Evolutionary conservation across 2,329 filamentous ascomycete species (phyloP).

Genomic region (Fusarium avenaceum): DNA sequence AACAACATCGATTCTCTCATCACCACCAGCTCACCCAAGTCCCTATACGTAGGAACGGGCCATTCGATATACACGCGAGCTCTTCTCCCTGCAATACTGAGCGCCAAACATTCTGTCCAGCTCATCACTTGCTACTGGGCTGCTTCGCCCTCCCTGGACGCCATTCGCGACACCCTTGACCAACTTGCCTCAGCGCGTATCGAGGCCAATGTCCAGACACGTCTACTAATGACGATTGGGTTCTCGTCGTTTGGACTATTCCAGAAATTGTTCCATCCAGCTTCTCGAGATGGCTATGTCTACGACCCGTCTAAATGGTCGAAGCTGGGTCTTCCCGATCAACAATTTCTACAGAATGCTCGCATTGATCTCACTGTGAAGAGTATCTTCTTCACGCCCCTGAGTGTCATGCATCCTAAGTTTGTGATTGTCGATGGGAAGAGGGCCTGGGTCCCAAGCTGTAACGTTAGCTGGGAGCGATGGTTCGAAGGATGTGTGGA

Average conservation of each 20-base stretch:
- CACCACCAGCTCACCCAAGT: constrained; percentile 61
- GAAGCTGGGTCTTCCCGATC: constrained; percentile 73
- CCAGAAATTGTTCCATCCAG: constrained; percentile 81
- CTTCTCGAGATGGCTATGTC: constrained; percentile 70
- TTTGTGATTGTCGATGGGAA: constrained; percentile 80
- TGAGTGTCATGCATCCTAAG: constrained; percentile 91
- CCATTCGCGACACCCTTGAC: constrained; percentile 69
- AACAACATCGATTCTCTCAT: constrained; percentile 61
- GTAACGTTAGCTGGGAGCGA: constrained; percentile 88
- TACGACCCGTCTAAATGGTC: constrained; percentile 73
- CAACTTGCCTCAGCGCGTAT: constrained; percentile 65
- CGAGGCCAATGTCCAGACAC: constrained; percentile 42
- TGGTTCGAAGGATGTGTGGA: constrained; percentile 86
- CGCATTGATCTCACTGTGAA: constrained; percentile 79
- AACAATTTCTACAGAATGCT: constrained; percentile 63
- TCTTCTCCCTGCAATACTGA: constrained; percentile 72
- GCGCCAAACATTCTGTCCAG: constrained; percentile 74
- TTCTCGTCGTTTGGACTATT: constrained; percentile 80
- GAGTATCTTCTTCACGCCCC: constrained; percentile 82
- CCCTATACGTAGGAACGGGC: constrained; percentile 70
- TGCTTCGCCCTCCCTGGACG: constrained; percentile 70
- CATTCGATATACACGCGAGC: constrained; percentile 66
- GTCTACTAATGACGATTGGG: constrained; percentile 76
- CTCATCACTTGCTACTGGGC: constrained; percentile 90
- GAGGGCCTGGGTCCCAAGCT: constrained; percentile 79